Evolutionary conservation across 768 basidiomycete genomes (phyloP), one percentile per base, ranked within the genome.

Genomic region (Agaricus subrufescens): DNA sequence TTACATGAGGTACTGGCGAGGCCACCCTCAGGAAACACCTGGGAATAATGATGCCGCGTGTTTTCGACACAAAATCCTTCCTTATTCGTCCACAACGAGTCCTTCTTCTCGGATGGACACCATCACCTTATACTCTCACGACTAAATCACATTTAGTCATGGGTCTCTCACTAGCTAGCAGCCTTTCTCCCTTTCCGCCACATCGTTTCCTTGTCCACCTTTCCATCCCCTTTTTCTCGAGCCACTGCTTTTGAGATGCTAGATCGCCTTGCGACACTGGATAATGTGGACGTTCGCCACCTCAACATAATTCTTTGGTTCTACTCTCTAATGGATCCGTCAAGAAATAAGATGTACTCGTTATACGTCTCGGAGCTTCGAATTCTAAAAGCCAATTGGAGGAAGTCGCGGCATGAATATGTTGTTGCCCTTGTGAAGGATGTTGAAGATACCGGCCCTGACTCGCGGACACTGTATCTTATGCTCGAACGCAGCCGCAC

Each of bases 361-460:
- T 40, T 30, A 31, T 54, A 54, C n/a, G 46, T 54, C 25, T 48
- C 45, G 3, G 46, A 54, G 38, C 46, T 54, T 34, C 47, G 26
- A n/a, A 45, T 34, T n/a, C 27, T 55, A 39, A 48, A 49, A 27
- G 37, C 40, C 23, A 30, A 29, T 1, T 48, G 54, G 54, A 48
- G 47, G 39, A 34, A 19, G 2, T 55, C 54, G 15, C 27, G 31
- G n/a, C 47, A 55, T 37, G 54, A 55, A 48, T 55, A 48, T n/a
- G 23, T 48, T 8, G 37, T 55, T 23, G 47, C 54, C 29, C 31
- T 30, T n/a, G 47, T 44, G 19, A 39, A 49, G 27, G 39, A 55
- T 29, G 39, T 10, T 29, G 47, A 50, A 31, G 47, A 43, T 19
- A 15, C 8, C 4, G 14, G 23, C 12, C 6, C 30, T 11, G 38